Evolutionary conservation across 148 eudicot species (phyloP).

Genomic region (Fagopyrum tataricum): DNA sequence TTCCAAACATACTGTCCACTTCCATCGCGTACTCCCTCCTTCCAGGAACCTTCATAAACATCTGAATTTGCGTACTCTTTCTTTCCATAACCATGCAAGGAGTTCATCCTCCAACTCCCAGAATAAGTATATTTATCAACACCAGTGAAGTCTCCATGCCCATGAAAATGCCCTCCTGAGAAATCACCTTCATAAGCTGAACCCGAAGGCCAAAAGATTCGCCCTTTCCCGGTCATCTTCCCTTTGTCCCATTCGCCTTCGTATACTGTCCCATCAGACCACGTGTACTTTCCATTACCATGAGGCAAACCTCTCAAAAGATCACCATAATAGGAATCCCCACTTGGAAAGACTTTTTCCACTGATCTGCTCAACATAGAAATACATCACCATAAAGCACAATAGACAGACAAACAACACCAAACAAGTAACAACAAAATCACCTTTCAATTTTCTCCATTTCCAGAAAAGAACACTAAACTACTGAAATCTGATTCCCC

Average conservation of each 20-base stretch:
- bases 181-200: slow-evolving; percentile 31
- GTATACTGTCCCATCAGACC: slow-evolving; percentile 64
- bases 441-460: neutral
- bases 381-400: neutral
- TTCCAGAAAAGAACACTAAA: neutral
- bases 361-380: neutral
- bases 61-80: no score
- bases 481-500: neutral
- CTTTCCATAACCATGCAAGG: slow-evolving; percentile 41
- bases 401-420: neutral
- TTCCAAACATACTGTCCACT: slow-evolving; percentile 69
- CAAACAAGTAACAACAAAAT: neutral
- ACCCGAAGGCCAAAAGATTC: slow-evolving; percentile 59
- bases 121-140: slow-evolving; percentile 35
- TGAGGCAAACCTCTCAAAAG: slow-evolving; percentile 53
- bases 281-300: slow-evolving; percentile 77
- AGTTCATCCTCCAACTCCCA: slow-evolving; percentile 78
- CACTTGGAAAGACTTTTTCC: slow-evolving; percentile 18
- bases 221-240: slow-evolving; percentile 43
- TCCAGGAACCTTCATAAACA: slow-evolving; percentile 47
- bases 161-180: no score
- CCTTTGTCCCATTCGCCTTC: no score
- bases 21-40: no score
- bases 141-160: slow-evolving; percentile 18
- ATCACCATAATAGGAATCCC: slow-evolving; percentile 61